Base-by-base conservation (phyloP, 2,329 filamentous ascomycete genomes). In the Plectosphaerella sp. region DNA sequence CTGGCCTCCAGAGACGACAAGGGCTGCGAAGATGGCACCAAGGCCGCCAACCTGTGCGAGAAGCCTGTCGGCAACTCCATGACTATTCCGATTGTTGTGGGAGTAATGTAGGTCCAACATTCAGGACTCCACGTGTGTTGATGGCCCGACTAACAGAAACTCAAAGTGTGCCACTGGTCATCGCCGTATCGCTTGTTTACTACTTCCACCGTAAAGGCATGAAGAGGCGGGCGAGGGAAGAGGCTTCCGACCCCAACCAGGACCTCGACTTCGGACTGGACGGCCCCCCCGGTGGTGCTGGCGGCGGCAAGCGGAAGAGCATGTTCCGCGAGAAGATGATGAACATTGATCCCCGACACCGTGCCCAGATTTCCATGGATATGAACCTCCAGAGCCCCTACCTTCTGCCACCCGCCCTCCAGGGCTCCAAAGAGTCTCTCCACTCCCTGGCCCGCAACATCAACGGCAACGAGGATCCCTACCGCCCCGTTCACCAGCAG, bases 221-320 rank as follows among this genome's bases (percentile, higher is more conserved):
- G 39, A 83, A 80, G 66, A 91, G 84, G 62, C 77, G 91, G 57
- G 76, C 77, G 51, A 73, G 78, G 53, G 94, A 99, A 71, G 94
- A 99, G 71, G 78, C 80, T 16, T 84, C 88, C 57, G 92, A 97
- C 68, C 89, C 90, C 59, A 90, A 95, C 70, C 92, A 88, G 64
- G 94, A 91, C 1, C 79, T 97, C 64, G 94, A 99, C 68, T 99
- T 97, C 65, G 94, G 94, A 36, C 71, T 97, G 64, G 90, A 72
- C 37, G 72, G 53, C 52, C 22, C 60, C 57, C 49, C 48, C 54
- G 15, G 53, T 7, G 58, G 55, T n/a, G 56, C 59, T 14, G 57
- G 58, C 45, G 74, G 75, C 54, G 64, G 64, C 41, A 78, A 74
- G 58, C 74, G 75, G 58, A 75, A 72, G 61, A 74, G 69, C 51